Conservation (phyloP, 2,329 filamentous ascomycete species). For the Diaporthe citrichinensis region DNA sequence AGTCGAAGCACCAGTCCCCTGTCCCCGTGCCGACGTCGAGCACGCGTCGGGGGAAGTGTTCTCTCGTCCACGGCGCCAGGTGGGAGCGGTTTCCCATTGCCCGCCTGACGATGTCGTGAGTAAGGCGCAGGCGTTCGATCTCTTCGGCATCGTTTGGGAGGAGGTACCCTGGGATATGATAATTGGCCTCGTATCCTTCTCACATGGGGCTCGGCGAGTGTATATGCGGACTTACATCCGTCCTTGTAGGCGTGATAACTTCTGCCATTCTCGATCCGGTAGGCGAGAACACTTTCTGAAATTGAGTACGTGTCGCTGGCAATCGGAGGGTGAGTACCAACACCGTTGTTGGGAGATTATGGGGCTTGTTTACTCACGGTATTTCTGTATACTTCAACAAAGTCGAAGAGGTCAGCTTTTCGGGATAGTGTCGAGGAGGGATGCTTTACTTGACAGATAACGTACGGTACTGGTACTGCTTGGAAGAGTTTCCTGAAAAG, state of each 20-base stretch:
- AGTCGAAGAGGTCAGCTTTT: neutral
- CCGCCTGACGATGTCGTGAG: conserved; percentile 51
- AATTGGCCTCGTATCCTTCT: neutral
- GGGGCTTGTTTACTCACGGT: conserved; percentile 35
- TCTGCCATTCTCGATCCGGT: conserved; percentile 41
- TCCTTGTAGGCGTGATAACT: conserved; percentile 42
- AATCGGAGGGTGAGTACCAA: neutral
- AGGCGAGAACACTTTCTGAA: conserved; percentile 38
- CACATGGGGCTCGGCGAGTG: neutral
- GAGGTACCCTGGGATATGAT: conserved; percentile 49
- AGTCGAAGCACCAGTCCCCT: conserved; percentile 77
- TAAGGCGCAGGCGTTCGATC: conserved; percentile 49
- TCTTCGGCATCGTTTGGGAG: conserved; percentile 53
- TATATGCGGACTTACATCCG: conserved; percentile 32
- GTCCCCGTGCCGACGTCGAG: conserved; percentile 64
- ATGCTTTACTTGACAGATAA: neutral
- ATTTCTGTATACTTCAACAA: conserved; percentile 30
- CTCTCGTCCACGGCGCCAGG: conserved; percentile 49
- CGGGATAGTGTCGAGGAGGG: neutral
- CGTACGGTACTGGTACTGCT: conserved; percentile 30
- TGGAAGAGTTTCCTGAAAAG: conserved; percentile 31
- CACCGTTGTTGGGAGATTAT: too few relatives aligned
- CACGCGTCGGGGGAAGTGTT: conserved; percentile 48
- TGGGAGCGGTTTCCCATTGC: conserved; percentile 50
- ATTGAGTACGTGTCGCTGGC: conserved; percentile 37